These are phyloP conservation scores for Ascochyta koolunga DNA, from an alignment of 2,329 filamentous ascomycete species.

Conservation along the genomic window DNA sequence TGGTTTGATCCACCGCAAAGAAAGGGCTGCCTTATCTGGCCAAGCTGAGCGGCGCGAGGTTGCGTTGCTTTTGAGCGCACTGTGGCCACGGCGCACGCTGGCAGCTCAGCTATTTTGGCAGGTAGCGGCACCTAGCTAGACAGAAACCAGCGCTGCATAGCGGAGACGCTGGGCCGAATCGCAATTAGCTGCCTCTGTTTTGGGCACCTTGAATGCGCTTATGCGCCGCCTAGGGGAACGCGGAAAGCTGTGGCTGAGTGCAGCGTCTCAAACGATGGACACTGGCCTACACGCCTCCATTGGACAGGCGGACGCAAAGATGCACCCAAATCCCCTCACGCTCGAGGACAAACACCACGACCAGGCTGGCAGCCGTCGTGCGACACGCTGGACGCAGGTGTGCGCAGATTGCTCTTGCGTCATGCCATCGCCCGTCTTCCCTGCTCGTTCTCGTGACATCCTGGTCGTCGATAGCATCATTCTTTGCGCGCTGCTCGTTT, in stretches of 20 bases:
- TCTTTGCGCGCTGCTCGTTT: slow-evolving; percentile 7
- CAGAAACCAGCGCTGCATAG: slow-evolving; percentile 18
- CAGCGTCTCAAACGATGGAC: not conserved
- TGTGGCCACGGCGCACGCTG: slow-evolving; percentile 1
- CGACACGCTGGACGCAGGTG: slow-evolving; percentile 14
- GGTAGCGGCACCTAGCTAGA: slow-evolving; percentile 19
- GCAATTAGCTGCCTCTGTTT: slow-evolving; percentile 14
- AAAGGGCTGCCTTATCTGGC: slow-evolving; percentile 12
- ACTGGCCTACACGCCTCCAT: not conserved
- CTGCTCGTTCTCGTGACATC: slow-evolving; percentile 8
- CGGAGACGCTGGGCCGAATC: slow-evolving; percentile 15
- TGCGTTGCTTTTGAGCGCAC: slow-evolving; percentile 14
- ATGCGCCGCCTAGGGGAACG: slow-evolving; percentile 14
- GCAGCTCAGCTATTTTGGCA: slow-evolving; percentile 11
- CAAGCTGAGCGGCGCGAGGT: slow-evolving; percentile 7
- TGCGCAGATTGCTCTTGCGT: slow-evolving; percentile 14
- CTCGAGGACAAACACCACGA: not conserved
- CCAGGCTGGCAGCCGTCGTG: slow-evolving; percentile 2
- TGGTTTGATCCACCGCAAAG: slow-evolving; percentile 1
- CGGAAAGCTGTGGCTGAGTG: slow-evolving; percentile 14
- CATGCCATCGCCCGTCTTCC: slow-evolving; percentile 11
- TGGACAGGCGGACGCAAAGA: no score
- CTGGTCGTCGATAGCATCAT: slow-evolving; percentile 5
- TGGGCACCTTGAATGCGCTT: slow-evolving; percentile 19
- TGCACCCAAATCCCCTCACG: not conserved